phyloP scores from a whole-genome alignment of 495 filamentous ascomycete genomes.

The Opeltia flavorubescens region DNA sequence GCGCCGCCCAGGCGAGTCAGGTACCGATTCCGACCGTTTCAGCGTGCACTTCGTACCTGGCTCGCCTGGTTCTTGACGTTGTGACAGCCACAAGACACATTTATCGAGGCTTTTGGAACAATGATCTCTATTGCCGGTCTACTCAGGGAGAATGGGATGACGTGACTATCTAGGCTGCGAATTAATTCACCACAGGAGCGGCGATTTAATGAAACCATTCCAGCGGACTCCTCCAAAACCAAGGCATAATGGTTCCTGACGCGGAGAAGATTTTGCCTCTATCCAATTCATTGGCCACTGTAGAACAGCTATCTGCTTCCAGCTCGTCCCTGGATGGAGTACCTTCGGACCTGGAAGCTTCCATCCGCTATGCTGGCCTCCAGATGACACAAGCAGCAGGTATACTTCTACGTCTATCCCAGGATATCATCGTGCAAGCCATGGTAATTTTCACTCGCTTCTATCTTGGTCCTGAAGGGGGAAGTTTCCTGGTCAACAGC shows the following conservation, averaged over 20 bases:
- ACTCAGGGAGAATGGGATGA: too few relatives aligned
- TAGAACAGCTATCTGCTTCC: conserved; percentile 61
- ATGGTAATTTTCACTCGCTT: conserved; percentile 81
- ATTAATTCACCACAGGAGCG: too few relatives aligned
- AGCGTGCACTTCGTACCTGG: too few relatives aligned
- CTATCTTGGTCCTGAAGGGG: conserved; percentile 57
- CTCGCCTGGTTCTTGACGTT: too few relatives aligned
- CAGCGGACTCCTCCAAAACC: too few relatives aligned
- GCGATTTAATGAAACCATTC: too few relatives aligned
- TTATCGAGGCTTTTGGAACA: too few relatives aligned
- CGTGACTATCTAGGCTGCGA: too few relatives aligned
- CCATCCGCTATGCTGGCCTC: conserved; percentile 39
- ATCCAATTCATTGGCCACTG: conserved; percentile 75
- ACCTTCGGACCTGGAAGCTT: conserved; percentile 62
- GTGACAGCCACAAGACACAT: too few relatives aligned
- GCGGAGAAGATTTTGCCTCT: conserved; percentile 36
- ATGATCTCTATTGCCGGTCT: too few relatives aligned
- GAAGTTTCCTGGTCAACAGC: conserved; percentile 42
- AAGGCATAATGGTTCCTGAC: not conserved
- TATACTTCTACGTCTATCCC: conserved; percentile 69
- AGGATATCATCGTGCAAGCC: conserved; percentile 78
- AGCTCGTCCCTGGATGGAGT: conserved; percentile 55
- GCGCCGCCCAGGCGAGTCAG: too few relatives aligned
- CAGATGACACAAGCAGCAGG: conserved; percentile 81
- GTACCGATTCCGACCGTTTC: too few relatives aligned